These are phyloP conservation scores for Colletotrichum tofieldiae DNA, from an alignment of 2,329 filamentous ascomycete genomes.

Conservation along the genomic window DNA sequence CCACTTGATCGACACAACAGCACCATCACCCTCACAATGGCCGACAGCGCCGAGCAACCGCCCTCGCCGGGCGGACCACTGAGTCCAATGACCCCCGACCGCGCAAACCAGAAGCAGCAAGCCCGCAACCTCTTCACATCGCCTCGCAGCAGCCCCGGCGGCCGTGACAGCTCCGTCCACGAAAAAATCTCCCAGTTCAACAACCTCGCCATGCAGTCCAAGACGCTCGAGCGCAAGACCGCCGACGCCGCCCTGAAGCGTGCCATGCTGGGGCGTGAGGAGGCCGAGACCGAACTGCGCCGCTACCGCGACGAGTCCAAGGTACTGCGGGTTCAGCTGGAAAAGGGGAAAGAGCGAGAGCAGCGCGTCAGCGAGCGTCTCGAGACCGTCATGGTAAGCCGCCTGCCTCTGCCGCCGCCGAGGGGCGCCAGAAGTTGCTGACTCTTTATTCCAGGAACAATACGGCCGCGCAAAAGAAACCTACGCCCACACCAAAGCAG, in stretches of 20 bases:
- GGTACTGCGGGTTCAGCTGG: conserved; percentile 69
- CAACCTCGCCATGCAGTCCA: conserved; percentile 73
- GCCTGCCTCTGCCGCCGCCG: neutral
- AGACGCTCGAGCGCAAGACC: conserved; percentile 75
- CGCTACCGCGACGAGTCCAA: conserved; percentile 74
- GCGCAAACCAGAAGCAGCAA: conserved; percentile 68
- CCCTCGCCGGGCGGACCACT: conserved; percentile 70
- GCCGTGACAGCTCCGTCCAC: conserved; percentile 73
- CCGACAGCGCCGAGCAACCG: conserved; percentile 63
- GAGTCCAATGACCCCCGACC: conserved; percentile 75
- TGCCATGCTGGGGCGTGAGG: conserved; percentile 78
- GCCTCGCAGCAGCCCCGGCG: conserved; percentile 52
- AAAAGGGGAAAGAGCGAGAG: conserved; percentile 78
- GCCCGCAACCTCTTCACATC: conserved; percentile 56
- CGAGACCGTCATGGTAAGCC: conserved; percentile 76
- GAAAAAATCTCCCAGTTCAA: conserved; percentile 83
- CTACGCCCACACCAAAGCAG: conserved; percentile 74
- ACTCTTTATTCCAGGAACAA: conserved; percentile 69
- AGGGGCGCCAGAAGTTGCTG: conserved; percentile 21
- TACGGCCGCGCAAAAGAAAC: conserved; percentile 80
- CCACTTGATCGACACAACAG: conserved; percentile 10
- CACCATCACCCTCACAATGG: conserved; percentile 54
- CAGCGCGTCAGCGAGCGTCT: conserved; percentile 76
- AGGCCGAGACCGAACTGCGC: conserved; percentile 79
- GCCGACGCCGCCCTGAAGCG: conserved; percentile 77